These are phyloP conservation scores for Boletus sp. DNA, from an alignment of 1,284 basidiomycete genomes.

Conservation along the genomic window DNA sequence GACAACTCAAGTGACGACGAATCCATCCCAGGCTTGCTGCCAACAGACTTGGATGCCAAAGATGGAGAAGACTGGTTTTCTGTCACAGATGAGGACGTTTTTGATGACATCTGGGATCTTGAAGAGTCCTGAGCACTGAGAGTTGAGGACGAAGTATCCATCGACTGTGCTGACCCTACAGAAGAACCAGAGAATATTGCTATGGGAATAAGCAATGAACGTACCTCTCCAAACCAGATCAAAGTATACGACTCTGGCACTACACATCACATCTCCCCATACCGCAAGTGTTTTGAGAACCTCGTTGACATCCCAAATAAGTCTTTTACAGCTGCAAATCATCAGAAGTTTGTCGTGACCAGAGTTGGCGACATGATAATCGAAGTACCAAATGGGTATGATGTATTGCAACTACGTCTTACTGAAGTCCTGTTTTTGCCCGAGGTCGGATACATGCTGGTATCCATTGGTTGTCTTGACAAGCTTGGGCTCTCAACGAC, in stretches of 20 bases:
- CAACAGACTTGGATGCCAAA: background rate
- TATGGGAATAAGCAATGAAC: no score
- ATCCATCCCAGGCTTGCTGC: no score
- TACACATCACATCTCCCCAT: slow-evolving; percentile 45
- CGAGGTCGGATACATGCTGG: slow-evolving; percentile 39
- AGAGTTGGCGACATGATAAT: slow-evolving; percentile 43
- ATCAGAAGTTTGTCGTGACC: slow-evolving; percentile 37
- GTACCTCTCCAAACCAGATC: background rate
- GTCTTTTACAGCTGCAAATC: slow-evolving; percentile 41
- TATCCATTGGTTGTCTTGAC: slow-evolving; percentile 42
- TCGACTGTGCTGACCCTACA: background rate
- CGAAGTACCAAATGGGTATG: slow-evolving; percentile 41
- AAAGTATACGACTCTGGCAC: slow-evolving; percentile 46
- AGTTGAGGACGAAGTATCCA: background rate
- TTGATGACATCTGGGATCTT: background rate
- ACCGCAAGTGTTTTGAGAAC: slow-evolving; percentile 37
- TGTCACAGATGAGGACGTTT: background rate
- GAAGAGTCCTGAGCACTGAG: background rate
- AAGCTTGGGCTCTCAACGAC: slow-evolving; percentile 34
- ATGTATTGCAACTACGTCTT: slow-evolving; percentile 34
- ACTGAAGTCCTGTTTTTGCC: slow-evolving; percentile 42
- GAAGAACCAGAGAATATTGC: background rate
- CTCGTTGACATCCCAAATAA: slow-evolving; percentile 34
- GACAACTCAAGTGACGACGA: no score
- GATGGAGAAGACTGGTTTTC: background rate